These are phyloP conservation scores for Coprinopsis sp. DNA, from an alignment of 768 basidiomycete genomes.

Conservation along the genomic window DNA sequence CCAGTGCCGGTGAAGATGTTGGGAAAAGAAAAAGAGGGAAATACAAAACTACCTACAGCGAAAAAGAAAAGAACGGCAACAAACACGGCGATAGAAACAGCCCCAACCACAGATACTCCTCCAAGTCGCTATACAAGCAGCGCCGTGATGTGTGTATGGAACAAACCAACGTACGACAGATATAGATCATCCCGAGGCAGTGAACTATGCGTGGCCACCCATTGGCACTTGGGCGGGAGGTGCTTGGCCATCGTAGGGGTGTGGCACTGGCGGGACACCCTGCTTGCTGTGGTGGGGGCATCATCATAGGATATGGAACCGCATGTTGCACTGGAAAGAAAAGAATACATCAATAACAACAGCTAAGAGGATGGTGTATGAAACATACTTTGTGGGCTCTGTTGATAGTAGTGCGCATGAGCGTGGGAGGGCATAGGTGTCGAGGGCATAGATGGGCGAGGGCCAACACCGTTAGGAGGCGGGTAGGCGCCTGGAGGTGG, in stretches of 20 bases:
- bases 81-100: too few relatives aligned
- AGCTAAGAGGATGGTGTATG: constrained; percentile 23
- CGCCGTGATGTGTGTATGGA: too few relatives aligned
- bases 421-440: constrained; percentile 85
- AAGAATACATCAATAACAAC: constrained; percentile 4
- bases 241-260: constrained; percentile 69
- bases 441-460: constrained; percentile 86
- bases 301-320: constrained; percentile 89
- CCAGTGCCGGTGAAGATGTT: too few relatives aligned
- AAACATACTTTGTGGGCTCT: constrained; percentile 75
- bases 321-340: constrained; percentile 69
- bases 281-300: constrained; percentile 63
- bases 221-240: constrained; percentile 69
- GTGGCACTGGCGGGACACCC: constrained; percentile 61
- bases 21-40: too few relatives aligned
- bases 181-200: too few relatives aligned
- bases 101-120: too few relatives aligned
- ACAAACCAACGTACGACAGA: not conserved
- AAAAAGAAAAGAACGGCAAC: too few relatives aligned
- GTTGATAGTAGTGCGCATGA: constrained; percentile 77
- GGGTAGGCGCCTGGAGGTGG: constrained; percentile 75
- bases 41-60: too few relatives aligned
- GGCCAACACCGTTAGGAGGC: constrained; percentile 73
- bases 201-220: constrained; percentile 77
- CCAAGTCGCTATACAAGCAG: too few relatives aligned